These are phyloP conservation scores for Fraxinus paxiana DNA, from an alignment of 305 asterid genomes.

Conservation along the genomic window DNA sequence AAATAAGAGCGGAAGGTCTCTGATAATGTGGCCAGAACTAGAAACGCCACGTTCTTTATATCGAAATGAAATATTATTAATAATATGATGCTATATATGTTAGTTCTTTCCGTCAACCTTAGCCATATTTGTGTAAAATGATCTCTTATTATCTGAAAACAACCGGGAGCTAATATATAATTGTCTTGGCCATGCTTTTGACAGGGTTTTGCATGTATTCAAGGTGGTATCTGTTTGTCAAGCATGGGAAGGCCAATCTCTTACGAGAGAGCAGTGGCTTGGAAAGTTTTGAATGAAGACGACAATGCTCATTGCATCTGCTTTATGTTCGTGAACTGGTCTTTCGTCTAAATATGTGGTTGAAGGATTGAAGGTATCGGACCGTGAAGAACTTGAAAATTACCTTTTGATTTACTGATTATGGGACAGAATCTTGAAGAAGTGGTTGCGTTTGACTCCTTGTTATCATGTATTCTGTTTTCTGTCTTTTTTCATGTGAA, in stretches of 20 bases:
- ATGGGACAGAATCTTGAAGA: background rate
- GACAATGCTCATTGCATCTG: constrained; percentile 75
- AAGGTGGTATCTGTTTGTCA: constrained; percentile 88
- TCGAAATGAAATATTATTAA: background rate
- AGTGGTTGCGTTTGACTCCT: background rate
- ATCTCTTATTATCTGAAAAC: background rate
- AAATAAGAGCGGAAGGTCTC: background rate
- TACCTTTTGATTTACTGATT: background rate
- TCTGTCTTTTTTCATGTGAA: background rate
- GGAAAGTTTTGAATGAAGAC: constrained; percentile 86
- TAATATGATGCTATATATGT: background rate
- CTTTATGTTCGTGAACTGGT: constrained; percentile 87
- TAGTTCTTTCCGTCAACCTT: background rate
- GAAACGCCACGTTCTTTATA: background rate
- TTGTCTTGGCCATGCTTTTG: background rate
- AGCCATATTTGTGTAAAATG: background rate
- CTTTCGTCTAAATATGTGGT: constrained; percentile 50
- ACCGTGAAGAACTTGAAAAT: background rate
- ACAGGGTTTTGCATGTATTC: constrained; percentile 87
- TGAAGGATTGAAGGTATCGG: background rate
- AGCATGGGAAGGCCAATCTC: constrained; percentile 94
- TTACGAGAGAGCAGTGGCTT: constrained; percentile 85
- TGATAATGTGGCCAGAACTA: background rate
- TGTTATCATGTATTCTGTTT: background rate
- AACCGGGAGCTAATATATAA: background rate